These are phyloP conservation scores for Aspergillus aculeatus DNA, from an alignment of 2,329 filamentous ascomycete species.

Conservation along the genomic window DNA sequence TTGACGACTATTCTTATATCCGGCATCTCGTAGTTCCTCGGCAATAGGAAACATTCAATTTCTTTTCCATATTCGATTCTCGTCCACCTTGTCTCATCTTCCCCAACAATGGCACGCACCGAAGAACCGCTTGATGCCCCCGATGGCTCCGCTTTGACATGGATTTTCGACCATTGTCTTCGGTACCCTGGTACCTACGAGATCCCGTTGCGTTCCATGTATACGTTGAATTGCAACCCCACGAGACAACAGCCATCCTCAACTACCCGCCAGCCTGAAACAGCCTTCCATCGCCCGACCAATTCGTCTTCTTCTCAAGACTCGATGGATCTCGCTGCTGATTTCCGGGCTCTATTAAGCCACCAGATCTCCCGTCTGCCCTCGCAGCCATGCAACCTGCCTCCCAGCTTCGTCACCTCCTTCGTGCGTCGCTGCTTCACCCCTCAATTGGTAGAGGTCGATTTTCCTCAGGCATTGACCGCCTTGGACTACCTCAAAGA, in stretches of 20 bases:
- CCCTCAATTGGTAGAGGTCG: constrained; percentile 55
- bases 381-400: constrained; percentile 60
- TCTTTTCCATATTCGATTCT: constrained; percentile 1
- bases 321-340: constrained; percentile 37
- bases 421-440: constrained; percentile 63
- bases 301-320: constrained; percentile 28
- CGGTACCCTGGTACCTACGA: constrained; percentile 64
- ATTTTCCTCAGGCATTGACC: constrained; percentile 65
- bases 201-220: constrained; percentile 66
- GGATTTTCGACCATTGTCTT: constrained; percentile 61
- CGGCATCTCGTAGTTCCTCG: constrained; percentile 3
- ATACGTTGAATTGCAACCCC: constrained; percentile 62
- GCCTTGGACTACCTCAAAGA: constrained; percentile 66
- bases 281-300: constrained; percentile 36
- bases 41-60: background rate
- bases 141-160: constrained; percentile 46
- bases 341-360: constrained; percentile 44
- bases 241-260: constrained; percentile 39
- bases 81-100: background rate
- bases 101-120: constrained; percentile 17
- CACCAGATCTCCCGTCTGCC: constrained; percentile 58
- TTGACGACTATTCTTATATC: constrained; percentile 12
- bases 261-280: constrained; percentile 29
- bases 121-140: constrained; percentile 24
- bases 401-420: constrained; percentile 61